Evolutionary conservation across 2,329 filamentous ascomycete species (phyloP).

Genomic region (Ascochyta koolunga): DNA sequence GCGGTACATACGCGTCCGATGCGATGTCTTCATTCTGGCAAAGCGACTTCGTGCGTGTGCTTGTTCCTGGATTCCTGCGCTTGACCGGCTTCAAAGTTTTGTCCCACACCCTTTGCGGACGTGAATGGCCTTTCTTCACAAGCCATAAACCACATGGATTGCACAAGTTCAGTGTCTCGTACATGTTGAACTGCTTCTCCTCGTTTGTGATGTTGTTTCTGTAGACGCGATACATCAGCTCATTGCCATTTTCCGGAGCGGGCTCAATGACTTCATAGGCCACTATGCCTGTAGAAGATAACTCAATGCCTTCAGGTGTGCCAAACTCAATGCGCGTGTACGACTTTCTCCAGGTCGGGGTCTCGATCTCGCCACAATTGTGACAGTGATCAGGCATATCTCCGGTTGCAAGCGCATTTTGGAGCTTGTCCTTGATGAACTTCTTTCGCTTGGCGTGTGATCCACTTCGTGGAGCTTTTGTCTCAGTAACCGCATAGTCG

Average conservation of each 20-base stretch:
- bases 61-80: constrained; percentile 35
- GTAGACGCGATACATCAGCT: constrained; percentile 73
- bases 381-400: constrained; percentile 86
- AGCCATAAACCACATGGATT: constrained; percentile 98
- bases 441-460: constrained; percentile 70
- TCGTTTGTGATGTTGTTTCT: constrained; percentile 74
- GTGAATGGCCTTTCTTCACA: constrained; percentile 82
- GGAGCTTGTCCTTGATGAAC: constrained; percentile 62
- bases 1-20: constrained; percentile 40
- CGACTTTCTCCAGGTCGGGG: constrained; percentile 93
- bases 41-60: constrained; percentile 48
- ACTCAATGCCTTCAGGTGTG: constrained; percentile 71
- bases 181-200: constrained; percentile 64
- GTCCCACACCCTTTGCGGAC: constrained; percentile 84
- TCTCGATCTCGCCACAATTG: constrained; percentile 95
- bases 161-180: constrained; percentile 78
- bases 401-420: constrained; percentile 71
- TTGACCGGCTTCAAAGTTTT: constrained; percentile 50
- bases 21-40: constrained; percentile 55
- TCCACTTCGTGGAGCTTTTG: constrained; percentile 49
- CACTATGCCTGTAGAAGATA: constrained; percentile 74
- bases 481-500: constrained; percentile 15
- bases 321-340: constrained; percentile 79
- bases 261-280: constrained; percentile 42
- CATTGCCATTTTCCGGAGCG: constrained; percentile 62